Evolutionary conservation across 352 stramenopile species (phyloP).

Genomic region (Albugo laibachii): DNA sequence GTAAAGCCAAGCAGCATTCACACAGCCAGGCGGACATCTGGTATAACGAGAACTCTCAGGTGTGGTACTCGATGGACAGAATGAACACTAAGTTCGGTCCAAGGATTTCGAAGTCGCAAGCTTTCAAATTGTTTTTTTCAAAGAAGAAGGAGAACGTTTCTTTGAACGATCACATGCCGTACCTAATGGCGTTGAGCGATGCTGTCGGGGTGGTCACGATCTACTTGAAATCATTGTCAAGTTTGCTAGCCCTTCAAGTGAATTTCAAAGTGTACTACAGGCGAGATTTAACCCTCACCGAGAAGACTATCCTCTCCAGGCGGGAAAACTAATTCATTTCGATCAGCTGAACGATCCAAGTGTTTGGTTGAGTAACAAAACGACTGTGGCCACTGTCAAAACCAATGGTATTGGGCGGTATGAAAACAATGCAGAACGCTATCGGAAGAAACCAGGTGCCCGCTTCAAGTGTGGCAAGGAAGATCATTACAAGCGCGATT

Average conservation of each 20-base stretch:
- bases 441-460: background rate
- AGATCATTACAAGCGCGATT: background rate
- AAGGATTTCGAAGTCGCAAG: background rate
- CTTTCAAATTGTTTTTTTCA: background rate
- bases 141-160: background rate
- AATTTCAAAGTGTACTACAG: slow-evolving; percentile 3
- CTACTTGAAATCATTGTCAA: background rate
- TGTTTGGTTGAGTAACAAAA: background rate
- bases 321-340: slow-evolving; percentile 3
- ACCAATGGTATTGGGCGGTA: no score
- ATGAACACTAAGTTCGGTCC: background rate
- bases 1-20: background rate
- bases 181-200: background rate
- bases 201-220: background rate
- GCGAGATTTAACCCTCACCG: background rate
- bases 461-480: background rate
- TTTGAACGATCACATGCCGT: background rate
- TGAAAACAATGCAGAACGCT: no score
- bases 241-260: slow-evolving; percentile 1
- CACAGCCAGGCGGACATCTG: background rate
- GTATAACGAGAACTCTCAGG: background rate
- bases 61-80: background rate
- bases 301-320: background rate
- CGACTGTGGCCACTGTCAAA: no score
- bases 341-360: background rate